Conservation (phyloP, 129 eudicot genomes). For the Chrysanthemum makinoi region DNA sequence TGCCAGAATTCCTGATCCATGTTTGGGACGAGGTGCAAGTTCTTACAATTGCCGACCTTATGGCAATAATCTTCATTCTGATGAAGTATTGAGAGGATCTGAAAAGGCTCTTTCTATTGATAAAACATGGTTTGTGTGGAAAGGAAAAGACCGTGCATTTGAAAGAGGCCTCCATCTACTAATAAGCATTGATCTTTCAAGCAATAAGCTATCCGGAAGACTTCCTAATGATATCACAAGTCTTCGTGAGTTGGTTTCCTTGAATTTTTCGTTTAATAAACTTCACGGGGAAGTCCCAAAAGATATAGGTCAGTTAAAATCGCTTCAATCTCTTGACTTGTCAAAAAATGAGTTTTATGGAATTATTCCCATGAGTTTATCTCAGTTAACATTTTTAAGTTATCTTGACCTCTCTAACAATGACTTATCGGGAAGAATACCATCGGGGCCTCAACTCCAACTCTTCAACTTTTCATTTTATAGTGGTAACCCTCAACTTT, state of each 20-base stretch:
- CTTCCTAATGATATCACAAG: slow-evolving; percentile 17
- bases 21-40: too few relatives aligned
- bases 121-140: slow-evolving; percentile 23
- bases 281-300: slow-evolving; percentile 23
- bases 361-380: slow-evolving; percentile 24
- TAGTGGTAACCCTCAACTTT: slow-evolving; percentile 23
- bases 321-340: slow-evolving; percentile 28
- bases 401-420: slow-evolving; percentile 35
- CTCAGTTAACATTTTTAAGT: not conserved
- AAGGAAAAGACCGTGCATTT: slow-evolving; percentile 22
- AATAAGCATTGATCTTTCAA: slow-evolving; percentile 33
- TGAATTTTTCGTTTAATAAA: slow-evolving; percentile 28
- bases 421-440: slow-evolving; percentile 33
- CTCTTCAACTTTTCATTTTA: slow-evolving; percentile 10
- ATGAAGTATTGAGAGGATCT: too few relatives aligned
- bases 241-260: slow-evolving; percentile 8
- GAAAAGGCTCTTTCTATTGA: not conserved
- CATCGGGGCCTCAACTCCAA: slow-evolving; percentile 14
- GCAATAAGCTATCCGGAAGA: slow-evolving; percentile 17
- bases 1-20: too few relatives aligned
- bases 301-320: slow-evolving; percentile 22
- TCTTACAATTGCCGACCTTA: too few relatives aligned
- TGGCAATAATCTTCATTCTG: too few relatives aligned
- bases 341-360: slow-evolving; percentile 27
- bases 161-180: slow-evolving; percentile 11